Evolutionary conservation across 345 rosid species (phyloP), one percentile per base, ranked within the genome.

Genomic region (Linum tenue): DNA sequence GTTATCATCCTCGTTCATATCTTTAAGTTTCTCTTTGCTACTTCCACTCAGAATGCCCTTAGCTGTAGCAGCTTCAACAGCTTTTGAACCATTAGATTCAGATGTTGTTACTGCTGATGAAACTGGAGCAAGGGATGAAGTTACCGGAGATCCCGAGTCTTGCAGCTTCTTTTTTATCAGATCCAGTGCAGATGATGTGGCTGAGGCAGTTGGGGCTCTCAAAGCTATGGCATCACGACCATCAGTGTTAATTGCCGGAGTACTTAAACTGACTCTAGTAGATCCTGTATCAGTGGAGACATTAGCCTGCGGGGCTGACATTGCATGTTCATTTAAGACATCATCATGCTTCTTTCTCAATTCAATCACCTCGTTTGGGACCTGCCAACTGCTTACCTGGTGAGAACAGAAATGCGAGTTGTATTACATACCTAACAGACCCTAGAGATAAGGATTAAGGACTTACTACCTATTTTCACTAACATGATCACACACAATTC

Each of bases 361-460:
- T 72, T 90, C 95, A 67, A 82, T 70, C 76, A 94, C 92, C 72
- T 94, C 99, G 38, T 64, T 65, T 0, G 99, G 99, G 55, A 90
- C 75, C 80, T 91, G 97, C 99, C 99, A 94, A 79, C 99, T 90
- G 79, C 91, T 94, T 66, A 86, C 67, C 98, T 91, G 86, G 68
- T 71, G 55, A 43, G 55, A 17, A 22, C 37, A 22, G 0, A 3
- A 22, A 57, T 2, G 9, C 11, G 14, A 3, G 9, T 48, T 5
- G 7, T 44, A 15, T 10, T 9, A 48, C 14, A 48, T 15, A 48
- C 14, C 14, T 10, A 48, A 15, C 11, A 48, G 11, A 48, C 53
- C 51, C 51, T 14, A 44, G 7, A 44, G 51, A 44, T 44, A 44
- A 44, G 12, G 7, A 44, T 44, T 7, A 44, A 14, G 2, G 10